phyloP scores from a whole-genome alignment of 2,329 filamentous ascomycete species.

The Pyrenochaeta sp. region DNA sequence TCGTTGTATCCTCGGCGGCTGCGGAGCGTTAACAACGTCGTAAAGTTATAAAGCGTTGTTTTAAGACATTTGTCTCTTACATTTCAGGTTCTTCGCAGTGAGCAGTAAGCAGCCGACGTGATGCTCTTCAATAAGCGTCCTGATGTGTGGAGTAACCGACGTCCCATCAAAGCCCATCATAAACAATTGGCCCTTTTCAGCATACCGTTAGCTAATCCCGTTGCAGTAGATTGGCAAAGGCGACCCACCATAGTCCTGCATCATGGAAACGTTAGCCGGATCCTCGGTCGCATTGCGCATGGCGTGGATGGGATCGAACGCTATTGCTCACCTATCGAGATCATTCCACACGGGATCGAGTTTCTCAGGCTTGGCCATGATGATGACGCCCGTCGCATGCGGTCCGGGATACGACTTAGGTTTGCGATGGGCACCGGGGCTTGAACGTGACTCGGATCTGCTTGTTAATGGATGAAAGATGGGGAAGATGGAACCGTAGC shows the following conservation, averaged over 20 bases:
- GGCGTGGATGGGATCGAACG: slow-evolving; percentile 27
- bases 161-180: slow-evolving; percentile 89
- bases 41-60: slow-evolving; percentile 12
- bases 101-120: slow-evolving; percentile 88
- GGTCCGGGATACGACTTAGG: slow-evolving; percentile 30
- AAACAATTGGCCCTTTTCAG: slow-evolving; percentile 77
- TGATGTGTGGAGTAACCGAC: slow-evolving; percentile 82
- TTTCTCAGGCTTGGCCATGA: slow-evolving; percentile 55
- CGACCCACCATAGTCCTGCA: slow-evolving; percentile 56
- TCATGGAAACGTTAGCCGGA: slow-evolving; percentile 47
- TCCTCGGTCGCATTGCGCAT: slow-evolving; percentile 35
- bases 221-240: slow-evolving; percentile 17
- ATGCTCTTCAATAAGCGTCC: slow-evolving; percentile 79
- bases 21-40: slow-evolving; percentile 36
- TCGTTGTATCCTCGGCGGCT: slow-evolving; percentile 92
- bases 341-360: slow-evolving; percentile 71
- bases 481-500: slow-evolving; percentile 46
- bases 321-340: slow-evolving; percentile 72
- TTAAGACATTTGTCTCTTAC: slow-evolving; percentile 57
- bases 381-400: slow-evolving; percentile 60
- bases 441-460: slow-evolving; percentile 45
- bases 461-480: slow-evolving; percentile 44
- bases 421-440: slow-evolving; percentile 37
- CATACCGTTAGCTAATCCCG: slow-evolving; percentile 38
- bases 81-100: slow-evolving; percentile 85